Evolutionary conservation across 805 yeast species (phyloP).

Genomic region (Sugiyamaella americana): DNA sequence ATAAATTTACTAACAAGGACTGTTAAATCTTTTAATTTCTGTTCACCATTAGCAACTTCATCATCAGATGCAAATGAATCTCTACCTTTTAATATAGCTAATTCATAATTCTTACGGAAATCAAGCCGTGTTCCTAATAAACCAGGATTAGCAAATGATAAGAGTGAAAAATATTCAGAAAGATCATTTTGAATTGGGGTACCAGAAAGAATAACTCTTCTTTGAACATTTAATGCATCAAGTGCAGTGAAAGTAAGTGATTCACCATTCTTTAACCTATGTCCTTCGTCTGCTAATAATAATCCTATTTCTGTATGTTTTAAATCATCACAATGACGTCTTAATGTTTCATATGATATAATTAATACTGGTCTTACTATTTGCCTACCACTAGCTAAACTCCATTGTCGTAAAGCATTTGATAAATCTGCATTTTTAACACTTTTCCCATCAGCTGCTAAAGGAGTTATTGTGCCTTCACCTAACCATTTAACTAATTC

Average conservation of each 20-base stretch:
- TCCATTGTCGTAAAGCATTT: conserved; percentile 72
- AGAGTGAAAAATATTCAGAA: conserved; percentile 84
- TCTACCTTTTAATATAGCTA: conserved; percentile 73
- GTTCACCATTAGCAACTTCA: conserved; percentile 64
- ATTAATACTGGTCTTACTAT: conserved; percentile 90
- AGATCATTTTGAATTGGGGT: conserved; percentile 96
- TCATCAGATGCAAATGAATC: conserved; percentile 84
- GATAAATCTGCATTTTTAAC: conserved; percentile 66
- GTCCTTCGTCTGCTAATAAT: conserved; percentile 82
- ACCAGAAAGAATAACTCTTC: conserved; percentile 90
- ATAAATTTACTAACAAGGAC: conserved; percentile 80
- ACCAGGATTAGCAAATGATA: conserved; percentile 93
- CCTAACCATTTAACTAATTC: conserved; percentile 95
- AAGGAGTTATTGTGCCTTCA: conserved; percentile 76
- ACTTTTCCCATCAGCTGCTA: conserved; percentile 84
- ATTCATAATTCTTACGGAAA: conserved; percentile 79
- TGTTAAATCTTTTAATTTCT: conserved; percentile 62
- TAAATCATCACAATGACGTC: conserved; percentile 75
- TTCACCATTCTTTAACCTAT: conserved; percentile 79
- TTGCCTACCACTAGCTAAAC: conserved; percentile 77
- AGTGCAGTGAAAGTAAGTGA: conserved; percentile 85
- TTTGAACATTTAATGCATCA: conserved; percentile 71
- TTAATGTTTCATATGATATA: conserved; percentile 86
- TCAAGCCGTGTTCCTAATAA: conserved; percentile 77
- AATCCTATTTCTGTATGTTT: conserved; percentile 78